Evolutionary conservation across 2,329 filamentous ascomycete species (phyloP).

Genomic region (Trichoderma guizhouense): DNA sequence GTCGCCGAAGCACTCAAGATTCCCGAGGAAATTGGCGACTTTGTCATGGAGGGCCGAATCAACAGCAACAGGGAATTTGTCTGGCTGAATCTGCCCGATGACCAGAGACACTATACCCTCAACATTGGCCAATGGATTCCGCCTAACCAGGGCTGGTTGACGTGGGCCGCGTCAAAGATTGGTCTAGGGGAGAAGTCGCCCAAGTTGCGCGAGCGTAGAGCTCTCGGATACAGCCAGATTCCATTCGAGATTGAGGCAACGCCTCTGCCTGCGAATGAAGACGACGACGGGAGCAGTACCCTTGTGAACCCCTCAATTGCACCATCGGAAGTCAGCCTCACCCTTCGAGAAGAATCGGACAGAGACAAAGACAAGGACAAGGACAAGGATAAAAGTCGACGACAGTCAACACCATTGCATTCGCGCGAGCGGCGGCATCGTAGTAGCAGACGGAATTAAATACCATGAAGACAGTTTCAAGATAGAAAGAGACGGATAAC

Average conservation of each 20-base stretch:
- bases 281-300: constrained; percentile 15
- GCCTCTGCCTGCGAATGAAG: neutral
- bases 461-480: neutral
- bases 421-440: constrained; percentile 11
- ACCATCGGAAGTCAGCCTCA: neutral
- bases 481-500: neutral
- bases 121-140: constrained; percentile 35
- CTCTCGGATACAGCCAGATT: constrained; percentile 27
- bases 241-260: neutral
- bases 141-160: constrained; percentile 27
- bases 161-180: constrained; percentile 28
- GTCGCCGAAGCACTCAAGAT: constrained; percentile 36
- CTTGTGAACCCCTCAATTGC: constrained; percentile 14
- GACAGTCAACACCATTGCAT: constrained; percentile 4
- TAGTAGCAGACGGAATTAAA: constrained; percentile 7
- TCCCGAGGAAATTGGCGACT: constrained; percentile 36
- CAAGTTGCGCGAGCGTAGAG: constrained; percentile 23
- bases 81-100: constrained; percentile 37
- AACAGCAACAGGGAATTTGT: constrained; percentile 38
- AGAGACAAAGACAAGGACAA: neutral
- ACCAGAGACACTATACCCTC: constrained; percentile 31
- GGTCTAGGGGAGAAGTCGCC: constrained; percentile 27
- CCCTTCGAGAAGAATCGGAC: neutral
- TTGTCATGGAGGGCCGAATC: constrained; percentile 38
- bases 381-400: neutral